phyloP scores from a whole-genome alignment of 2,329 filamentous ascomycete genomes.

The Boeremia exigua region DNA sequence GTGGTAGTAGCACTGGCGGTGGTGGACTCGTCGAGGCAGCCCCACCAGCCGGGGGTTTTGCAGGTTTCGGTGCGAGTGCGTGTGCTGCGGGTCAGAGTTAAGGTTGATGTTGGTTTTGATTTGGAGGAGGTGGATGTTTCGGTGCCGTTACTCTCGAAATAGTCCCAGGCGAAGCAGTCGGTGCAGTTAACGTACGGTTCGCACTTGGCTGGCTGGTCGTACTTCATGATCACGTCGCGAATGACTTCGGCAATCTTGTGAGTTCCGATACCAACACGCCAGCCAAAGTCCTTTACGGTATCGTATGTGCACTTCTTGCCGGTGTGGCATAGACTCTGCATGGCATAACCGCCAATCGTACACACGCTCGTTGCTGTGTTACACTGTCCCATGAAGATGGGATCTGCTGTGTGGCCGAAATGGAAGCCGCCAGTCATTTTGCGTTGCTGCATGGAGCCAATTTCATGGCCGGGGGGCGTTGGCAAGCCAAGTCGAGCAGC shows the following conservation, averaged over 20 bases:
- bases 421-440: constrained; percentile 79
- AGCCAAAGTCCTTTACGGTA: constrained; percentile 87
- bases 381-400: constrained; percentile 91
- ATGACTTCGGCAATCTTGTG: constrained; percentile 92
- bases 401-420: constrained; percentile 95
- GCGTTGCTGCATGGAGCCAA: constrained; percentile 68
- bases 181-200: constrained; percentile 76
- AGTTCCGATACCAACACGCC: constrained; percentile 88
- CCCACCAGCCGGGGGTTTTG: constrained; percentile 93
- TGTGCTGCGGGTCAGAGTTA: constrained; percentile 51
- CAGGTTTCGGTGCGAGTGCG: constrained; percentile 81
- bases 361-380: constrained; percentile 89
- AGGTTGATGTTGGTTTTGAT: constrained; percentile 58
- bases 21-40: constrained; percentile 72
- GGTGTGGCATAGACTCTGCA: constrained; percentile 92
- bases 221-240: constrained; percentile 81
- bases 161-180: constrained; percentile 93
- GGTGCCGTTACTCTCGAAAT: constrained; percentile 89
- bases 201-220: constrained; percentile 81
- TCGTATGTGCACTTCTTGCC: constrained; percentile 90
- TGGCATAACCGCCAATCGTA: constrained; percentile 88
- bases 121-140: constrained; percentile 70
- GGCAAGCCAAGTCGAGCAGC: constrained; percentile 85
- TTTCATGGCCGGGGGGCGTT: constrained; percentile 77
- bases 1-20: constrained; percentile 55